A percentile compares a stretch with the other conserved stretches of the same genome.
phyloP scores from a whole-genome alignment of 2,329 filamentous ascomycete species.

The Talaromyces albobiverticillius region DNA sequence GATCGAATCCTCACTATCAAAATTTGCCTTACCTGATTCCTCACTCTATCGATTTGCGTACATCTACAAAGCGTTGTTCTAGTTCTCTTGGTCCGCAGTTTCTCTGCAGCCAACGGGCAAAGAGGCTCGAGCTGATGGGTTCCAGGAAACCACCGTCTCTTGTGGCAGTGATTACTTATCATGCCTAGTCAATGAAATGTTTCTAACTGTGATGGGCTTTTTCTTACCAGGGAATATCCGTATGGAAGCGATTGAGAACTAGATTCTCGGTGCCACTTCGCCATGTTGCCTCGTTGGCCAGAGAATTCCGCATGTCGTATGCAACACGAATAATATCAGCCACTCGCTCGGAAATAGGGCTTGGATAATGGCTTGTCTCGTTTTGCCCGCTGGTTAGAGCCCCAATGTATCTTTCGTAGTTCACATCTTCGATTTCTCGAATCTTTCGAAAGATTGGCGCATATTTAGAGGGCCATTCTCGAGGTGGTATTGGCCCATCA shows the following conservation, averaged over 20 bases:
- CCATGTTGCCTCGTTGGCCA: slow-evolving; percentile 6
- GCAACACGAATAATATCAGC: not conserved
- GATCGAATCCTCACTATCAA: no score
- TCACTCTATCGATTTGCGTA: not conserved
- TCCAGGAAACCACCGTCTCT: slow-evolving; percentile 1
- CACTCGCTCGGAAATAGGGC: slow-evolving; percentile 1
- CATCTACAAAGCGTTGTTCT: not conserved
- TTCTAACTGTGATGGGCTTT: not conserved
- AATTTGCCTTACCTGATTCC: not conserved
- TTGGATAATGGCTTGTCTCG: not conserved
- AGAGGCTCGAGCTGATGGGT: not conserved
- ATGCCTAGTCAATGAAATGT: not conserved
- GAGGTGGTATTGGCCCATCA: slow-evolving; percentile 4
- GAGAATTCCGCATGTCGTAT: not conserved
- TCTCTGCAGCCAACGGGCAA: not conserved
- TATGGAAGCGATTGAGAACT: not conserved
- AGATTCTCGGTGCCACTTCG: not conserved
- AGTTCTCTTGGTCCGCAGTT: not conserved
- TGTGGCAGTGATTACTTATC: slow-evolving; percentile 2
- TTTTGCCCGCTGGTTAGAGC: not conserved
- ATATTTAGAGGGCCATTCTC: not conserved
- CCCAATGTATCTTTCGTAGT: not conserved
- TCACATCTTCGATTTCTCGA: slow-evolving; percentile 1
- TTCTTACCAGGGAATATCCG: slow-evolving; percentile 2
- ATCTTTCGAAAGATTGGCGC: slow-evolving; percentile 1